Conservation (phyloP, 176 grass and related monocot species). For the Triticum urartu region DNA sequence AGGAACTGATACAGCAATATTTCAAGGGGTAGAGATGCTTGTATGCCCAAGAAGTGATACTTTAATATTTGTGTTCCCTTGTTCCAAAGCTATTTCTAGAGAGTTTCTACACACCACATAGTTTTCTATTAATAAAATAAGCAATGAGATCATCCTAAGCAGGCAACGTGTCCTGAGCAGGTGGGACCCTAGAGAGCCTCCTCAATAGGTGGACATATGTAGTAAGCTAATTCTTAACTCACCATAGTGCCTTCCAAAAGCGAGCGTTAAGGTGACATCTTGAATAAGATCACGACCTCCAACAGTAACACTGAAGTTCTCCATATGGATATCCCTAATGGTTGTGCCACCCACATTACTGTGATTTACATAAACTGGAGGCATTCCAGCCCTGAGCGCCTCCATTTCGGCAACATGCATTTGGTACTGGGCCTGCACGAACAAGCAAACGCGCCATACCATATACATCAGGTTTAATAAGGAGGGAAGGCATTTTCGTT, state of each 20-base stretch:
- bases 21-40: neutral
- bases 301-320: constrained; percentile 92
- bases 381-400: constrained; percentile 86
- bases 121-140: neutral
- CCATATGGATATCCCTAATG: constrained; percentile 97
- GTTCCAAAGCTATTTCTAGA: neutral
- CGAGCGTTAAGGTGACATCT: constrained; percentile 75
- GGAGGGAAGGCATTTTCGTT: neutral
- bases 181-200: neutral
- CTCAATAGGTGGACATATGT: neutral
- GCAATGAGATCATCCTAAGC: neutral
- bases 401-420: constrained; percentile 91
- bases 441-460: constrained; percentile 22
- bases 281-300: constrained; percentile 92
- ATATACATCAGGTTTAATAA: neutral
- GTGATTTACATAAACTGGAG: constrained; percentile 75
- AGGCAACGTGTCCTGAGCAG: neutral
- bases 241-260: constrained; percentile 96
- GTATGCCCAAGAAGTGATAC: neutral
- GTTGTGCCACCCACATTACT: constrained; percentile 52
- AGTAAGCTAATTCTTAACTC: constrained; percentile 17
- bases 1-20: neutral
- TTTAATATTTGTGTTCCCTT: neutral
- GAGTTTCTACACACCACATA: neutral
- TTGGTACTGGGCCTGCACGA: constrained; percentile 80